phyloP scores from a whole-genome alignment of 164 flowering plant genomes.

The Vitis rotundifolia region DNA sequence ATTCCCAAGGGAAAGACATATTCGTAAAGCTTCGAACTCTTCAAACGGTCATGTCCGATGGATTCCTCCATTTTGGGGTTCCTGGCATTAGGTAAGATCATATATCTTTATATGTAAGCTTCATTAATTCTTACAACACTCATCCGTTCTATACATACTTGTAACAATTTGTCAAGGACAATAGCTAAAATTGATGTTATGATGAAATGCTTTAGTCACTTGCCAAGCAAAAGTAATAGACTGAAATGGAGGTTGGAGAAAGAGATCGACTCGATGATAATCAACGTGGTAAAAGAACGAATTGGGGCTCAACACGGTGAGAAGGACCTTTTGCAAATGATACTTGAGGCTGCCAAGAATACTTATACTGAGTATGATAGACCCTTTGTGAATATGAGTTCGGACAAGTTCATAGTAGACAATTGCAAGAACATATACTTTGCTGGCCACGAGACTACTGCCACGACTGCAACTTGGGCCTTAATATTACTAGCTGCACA shows the following conservation, averaged over 20 bases:
- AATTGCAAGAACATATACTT: slow-evolving; percentile 64
- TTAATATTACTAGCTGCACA: slow-evolving; percentile 47
- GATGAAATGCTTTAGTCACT: slow-evolving; percentile 12
- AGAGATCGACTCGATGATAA: slow-evolving; percentile 36
- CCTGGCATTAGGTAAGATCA: slow-evolving; percentile 25
- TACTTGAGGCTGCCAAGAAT: slow-evolving; percentile 43
- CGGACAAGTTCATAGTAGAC: slow-evolving; percentile 45
- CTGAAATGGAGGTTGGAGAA: slow-evolving; percentile 43
- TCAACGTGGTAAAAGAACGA: slow-evolving; percentile 32
- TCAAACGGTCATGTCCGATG: slow-evolving; percentile 4
- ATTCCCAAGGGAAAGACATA: slow-evolving; percentile 17
- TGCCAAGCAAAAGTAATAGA: slow-evolving; percentile 37
- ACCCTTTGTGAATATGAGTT: slow-evolving; percentile 4
- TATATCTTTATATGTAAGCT: no score
- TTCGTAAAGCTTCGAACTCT: slow-evolving; percentile 5
- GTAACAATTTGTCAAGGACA: no score
- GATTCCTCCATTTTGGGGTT: slow-evolving; percentile 7
- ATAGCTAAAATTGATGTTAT: no score
- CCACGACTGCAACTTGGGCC: slow-evolving; percentile 48
- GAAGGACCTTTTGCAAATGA: slow-evolving; percentile 47
- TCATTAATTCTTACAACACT: no score
- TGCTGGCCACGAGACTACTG: slow-evolving; percentile 60
- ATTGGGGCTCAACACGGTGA: slow-evolving; percentile 11
- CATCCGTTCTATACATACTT: no score
- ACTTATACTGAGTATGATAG: slow-evolving; percentile 10